Base-by-base conservation (phyloP, 192 early-diverging fungal species). In the Linnemannia zychae region DNA sequence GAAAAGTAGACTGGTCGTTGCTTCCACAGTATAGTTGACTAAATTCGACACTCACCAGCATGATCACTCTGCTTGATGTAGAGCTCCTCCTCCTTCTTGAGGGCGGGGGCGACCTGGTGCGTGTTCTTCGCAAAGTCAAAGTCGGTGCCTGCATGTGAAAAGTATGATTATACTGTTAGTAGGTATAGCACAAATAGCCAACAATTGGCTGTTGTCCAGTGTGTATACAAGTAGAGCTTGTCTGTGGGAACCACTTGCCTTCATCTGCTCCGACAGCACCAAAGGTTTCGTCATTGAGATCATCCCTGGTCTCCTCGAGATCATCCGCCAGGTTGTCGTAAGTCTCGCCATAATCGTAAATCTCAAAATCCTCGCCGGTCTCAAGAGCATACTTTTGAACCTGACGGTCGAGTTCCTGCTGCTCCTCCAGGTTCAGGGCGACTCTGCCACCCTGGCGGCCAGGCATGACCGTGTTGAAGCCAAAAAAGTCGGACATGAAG, bases 221-320 rank as follows among this genome's bases (percentile, higher is more conserved):
- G 9, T 31, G 24, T 31, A 31, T 15, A 24, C 12, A 22, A 63
- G 57, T 44, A 31, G 28, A 22, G 57, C 6, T n/a, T 17, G 28
- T 1, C 9, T 18, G 31, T 36, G 1, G 36, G 12, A 13, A 50
- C 28, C 46, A 79, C 74, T 76, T 84, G 85, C 91, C 90, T 82
- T 92, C 88, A 52, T 90, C 90, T 37, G 65, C 67, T 63, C 57
- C 57, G 5, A 81, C 82, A 68, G 79, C 87, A 18, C 76, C 92
- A 91, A 96, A 96, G 0, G 95, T 96, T 79, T 94, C 91, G 77
- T 92, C 92, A 72, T 96, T 96, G 53, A 91, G 89, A 72, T 93
- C 91, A 80, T 96, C 95, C 47, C 89, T 86, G 68, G 86, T 90
- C 72, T 96, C 94, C 34, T 92, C 90, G 6, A 96, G 87, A 72